These are phyloP conservation scores for Russula ochroleuca DNA, from an alignment of 768 basidiomycete species.

Conservation along the genomic window DNA sequence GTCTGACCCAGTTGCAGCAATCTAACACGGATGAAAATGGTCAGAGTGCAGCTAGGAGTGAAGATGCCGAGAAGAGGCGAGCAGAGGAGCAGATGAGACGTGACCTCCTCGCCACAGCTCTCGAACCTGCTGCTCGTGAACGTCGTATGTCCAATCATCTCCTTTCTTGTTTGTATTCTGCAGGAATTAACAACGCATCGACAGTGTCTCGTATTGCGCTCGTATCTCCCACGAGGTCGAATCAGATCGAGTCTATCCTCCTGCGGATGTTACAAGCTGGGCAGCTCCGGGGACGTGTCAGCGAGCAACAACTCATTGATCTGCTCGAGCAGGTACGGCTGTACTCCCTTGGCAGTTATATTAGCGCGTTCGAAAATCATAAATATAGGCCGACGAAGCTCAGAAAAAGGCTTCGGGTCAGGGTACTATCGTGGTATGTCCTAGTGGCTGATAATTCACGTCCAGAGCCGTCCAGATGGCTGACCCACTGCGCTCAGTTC, in stretches of 20 bases:
- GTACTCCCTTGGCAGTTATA: neutral
- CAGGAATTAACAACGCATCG: neutral
- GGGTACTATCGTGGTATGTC: slow-evolving; percentile 40
- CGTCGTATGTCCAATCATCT: slow-evolving; percentile 17
- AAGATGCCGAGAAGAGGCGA: slow-evolving; percentile 38
- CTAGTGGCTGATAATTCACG: neutral
- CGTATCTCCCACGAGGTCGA: slow-evolving; percentile 76
- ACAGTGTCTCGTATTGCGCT: slow-evolving; percentile 83
- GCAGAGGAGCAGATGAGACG: slow-evolving; percentile 75
- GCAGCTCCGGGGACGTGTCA: slow-evolving; percentile 71
- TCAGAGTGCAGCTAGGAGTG: slow-evolving; percentile 46
- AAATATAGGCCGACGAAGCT: slow-evolving; percentile 44
- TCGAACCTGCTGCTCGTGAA: slow-evolving; percentile 27
- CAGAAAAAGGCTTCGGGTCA: slow-evolving; percentile 36
- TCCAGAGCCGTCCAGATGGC: neutral
- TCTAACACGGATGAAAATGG: slow-evolving; percentile 23
- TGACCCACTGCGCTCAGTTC: slow-evolving; percentile 11
- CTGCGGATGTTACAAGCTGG: slow-evolving; percentile 80
- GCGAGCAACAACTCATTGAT: slow-evolving; percentile 77
- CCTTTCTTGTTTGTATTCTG: neutral
- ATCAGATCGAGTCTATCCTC: slow-evolving; percentile 74
- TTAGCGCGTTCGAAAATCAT: slow-evolving; percentile 1
- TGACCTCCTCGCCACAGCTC: slow-evolving; percentile 42
- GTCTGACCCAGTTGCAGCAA: slow-evolving; percentile 40
- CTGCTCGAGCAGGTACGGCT: slow-evolving; percentile 75